Evolutionary conservation across 352 stramenopile species (phyloP).

Genomic region (Globisporangium polare): DNA sequence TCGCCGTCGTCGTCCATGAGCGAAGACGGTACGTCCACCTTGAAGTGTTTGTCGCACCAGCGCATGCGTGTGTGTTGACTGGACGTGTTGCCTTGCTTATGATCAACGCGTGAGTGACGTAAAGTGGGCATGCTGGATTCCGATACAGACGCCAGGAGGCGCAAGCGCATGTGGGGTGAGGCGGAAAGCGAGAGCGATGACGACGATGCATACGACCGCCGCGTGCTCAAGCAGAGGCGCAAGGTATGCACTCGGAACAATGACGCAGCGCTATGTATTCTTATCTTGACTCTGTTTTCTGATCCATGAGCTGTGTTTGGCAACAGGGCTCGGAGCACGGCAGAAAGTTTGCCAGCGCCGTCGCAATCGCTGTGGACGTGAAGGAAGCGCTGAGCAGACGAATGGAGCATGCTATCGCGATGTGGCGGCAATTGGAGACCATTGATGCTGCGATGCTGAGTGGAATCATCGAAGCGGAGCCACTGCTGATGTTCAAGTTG

Average conservation of each 20-base stretch:
- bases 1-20: background rate
- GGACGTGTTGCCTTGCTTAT: background rate
- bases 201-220: conserved; percentile 10
- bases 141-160: background rate
- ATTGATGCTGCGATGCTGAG: conserved; percentile 20
- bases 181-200: background rate
- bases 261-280: background rate
- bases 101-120: no score
- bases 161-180: background rate
- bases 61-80: background rate
- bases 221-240: conserved; percentile 1
- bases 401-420: conserved; percentile 34
- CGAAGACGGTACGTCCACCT: background rate
- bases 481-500: conserved; percentile 28
- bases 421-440: conserved; percentile 26
- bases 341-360: background rate
- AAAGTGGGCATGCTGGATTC: background rate
- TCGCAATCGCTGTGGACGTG: conserved; percentile 24
- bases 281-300: background rate
- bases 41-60: background rate
- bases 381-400: conserved; percentile 33
- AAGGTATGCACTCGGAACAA: background rate
- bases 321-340: background rate
- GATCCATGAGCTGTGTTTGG: background rate
- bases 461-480: conserved; percentile 25